Percentiles rank a stretch among this genome's conserved stretches.
Conservation (phyloP, 257 asterid genomes). For the Solanum dulcamara region DNA sequence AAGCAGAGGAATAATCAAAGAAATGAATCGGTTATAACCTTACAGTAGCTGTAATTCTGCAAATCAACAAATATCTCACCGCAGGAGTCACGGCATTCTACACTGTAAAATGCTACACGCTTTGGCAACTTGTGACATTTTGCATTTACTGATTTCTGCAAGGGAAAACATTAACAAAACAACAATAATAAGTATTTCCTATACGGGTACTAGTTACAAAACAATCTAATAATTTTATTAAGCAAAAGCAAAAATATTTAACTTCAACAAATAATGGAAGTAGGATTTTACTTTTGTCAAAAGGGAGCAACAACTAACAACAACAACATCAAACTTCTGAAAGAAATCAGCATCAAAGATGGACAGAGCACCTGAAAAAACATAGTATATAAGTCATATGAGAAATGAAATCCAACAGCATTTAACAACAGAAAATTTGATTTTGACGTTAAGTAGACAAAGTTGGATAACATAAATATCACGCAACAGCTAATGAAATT, state of each 20-base stretch:
- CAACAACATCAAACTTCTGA: conserved; percentile 27
- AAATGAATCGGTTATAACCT: conserved; percentile 34
- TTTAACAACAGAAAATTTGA: background rate
- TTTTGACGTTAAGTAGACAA: background rate
- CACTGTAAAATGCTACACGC: conserved; percentile 76
- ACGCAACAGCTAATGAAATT: background rate
- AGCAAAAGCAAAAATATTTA: background rate
- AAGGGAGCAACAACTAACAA: conserved; percentile 24
- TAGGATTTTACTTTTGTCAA: conserved; percentile 17
- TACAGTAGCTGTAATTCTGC: conserved; percentile 67
- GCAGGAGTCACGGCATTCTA: conserved; percentile 90
- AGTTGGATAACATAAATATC: background rate
- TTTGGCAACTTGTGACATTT: conserved; percentile 75
- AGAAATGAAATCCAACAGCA: background rate
- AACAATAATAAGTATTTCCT: background rate
- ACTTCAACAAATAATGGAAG: background rate
- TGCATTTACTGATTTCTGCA: conserved; percentile 74
- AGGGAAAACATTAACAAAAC: background rate
- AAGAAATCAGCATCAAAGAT: conserved; percentile 28
- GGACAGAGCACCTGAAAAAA: conserved; percentile 27
- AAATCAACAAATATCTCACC: conserved; percentile 96
- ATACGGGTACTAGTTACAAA: background rate
- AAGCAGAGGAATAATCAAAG: background rate
- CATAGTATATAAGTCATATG: background rate
- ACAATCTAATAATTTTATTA: background rate